phyloP scores from a whole-genome alignment of 805 yeast genomes.

The Ogataea philodendri region DNA sequence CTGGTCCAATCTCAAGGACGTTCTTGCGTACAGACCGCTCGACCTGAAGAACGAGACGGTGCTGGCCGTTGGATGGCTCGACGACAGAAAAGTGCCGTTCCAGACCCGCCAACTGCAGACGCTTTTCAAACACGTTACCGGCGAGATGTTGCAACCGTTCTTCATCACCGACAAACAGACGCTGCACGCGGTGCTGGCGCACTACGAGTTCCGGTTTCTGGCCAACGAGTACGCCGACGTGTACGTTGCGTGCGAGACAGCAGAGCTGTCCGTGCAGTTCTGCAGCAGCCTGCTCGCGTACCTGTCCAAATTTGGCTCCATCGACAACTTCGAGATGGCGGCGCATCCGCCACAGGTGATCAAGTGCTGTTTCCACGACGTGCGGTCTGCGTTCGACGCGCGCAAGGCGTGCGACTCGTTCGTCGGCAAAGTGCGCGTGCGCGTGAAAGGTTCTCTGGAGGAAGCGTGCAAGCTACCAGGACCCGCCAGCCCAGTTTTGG shows the following conservation, averaged over 20 bases:
- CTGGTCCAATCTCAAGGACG: slow-evolving; percentile 16
- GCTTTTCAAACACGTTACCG: slow-evolving; percentile 12
- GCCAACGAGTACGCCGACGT: slow-evolving; percentile 25
- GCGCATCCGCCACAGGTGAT: slow-evolving; percentile 14
- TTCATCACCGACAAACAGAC: slow-evolving; percentile 9
- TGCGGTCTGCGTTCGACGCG: slow-evolving; percentile 36
- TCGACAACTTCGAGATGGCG: slow-evolving; percentile 17
- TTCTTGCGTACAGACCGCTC: slow-evolving; percentile 17
- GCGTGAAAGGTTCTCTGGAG: slow-evolving; percentile 24
- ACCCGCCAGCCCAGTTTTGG: not conserved
- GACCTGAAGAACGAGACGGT: slow-evolving; percentile 3
- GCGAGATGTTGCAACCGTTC: slow-evolving; percentile 8
- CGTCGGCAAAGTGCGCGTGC: slow-evolving; percentile 14
- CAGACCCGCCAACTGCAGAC: slow-evolving; percentile 19
- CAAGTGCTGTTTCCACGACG: slow-evolving; percentile 35
- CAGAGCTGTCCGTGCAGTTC: slow-evolving; percentile 8
- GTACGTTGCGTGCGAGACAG: slow-evolving; percentile 16
- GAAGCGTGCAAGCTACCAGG: slow-evolving; percentile 20
- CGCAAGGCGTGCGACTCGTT: slow-evolving; percentile 15
- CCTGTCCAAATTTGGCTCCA: slow-evolving; percentile 26
- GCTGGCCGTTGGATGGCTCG: slow-evolving; percentile 33
- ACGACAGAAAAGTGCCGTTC: slow-evolving; percentile 22
- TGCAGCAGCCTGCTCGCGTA: slow-evolving; percentile 19
- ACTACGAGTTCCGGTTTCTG: slow-evolving; percentile 24
- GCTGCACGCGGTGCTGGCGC: slow-evolving; percentile 15